phyloP scores from a whole-genome alignment of 1,284 basidiomycete species.

The Irpex rosettiformis region DNA sequence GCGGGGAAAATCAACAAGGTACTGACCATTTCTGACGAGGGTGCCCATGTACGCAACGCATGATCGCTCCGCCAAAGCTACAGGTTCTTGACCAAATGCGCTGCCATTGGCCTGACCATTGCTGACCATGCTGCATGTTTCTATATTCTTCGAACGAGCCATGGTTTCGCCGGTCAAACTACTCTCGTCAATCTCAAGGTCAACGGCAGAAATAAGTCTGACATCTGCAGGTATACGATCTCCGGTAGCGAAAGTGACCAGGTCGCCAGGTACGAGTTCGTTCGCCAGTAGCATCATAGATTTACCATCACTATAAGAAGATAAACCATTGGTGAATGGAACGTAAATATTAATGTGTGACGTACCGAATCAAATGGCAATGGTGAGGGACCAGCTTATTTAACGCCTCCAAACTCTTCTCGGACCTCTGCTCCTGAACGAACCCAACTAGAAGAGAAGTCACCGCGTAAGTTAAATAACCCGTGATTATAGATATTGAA shows the following conservation, averaged over 20 bases:
- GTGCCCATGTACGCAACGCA: slow-evolving; percentile 98
- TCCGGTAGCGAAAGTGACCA: slow-evolving; percentile 88
- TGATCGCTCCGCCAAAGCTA: slow-evolving; percentile 80
- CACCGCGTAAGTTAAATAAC: background rate
- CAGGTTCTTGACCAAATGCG: slow-evolving; percentile 34
- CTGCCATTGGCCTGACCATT: slow-evolving; percentile 17
- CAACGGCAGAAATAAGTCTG: slow-evolving; percentile 73
- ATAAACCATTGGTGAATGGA: too few relatives aligned
- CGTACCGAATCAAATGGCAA: slow-evolving; percentile 84
- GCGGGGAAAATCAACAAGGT: background rate
- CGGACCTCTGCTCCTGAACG: slow-evolving; percentile 92
- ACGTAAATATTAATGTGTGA: too few relatives aligned
- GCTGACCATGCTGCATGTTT: slow-evolving; percentile 39
- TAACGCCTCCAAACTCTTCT: slow-evolving; percentile 91
- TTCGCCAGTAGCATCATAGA: slow-evolving; percentile 85
- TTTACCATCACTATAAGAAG: slow-evolving; percentile 59
- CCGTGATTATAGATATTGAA: slow-evolving; percentile 10
- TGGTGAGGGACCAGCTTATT: slow-evolving; percentile 97
- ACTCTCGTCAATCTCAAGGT: slow-evolving; percentile 94
- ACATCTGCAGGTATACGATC: slow-evolving; percentile 95
- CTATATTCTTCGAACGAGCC: slow-evolving; percentile 68
- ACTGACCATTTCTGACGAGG: slow-evolving; percentile 81
- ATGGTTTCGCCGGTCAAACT: slow-evolving; percentile 93
- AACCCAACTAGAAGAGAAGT: slow-evolving; percentile 71
- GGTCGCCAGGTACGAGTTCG: slow-evolving; percentile 92